These are phyloP conservation scores for Corymbia maculata DNA, from an alignment of 345 rosid genomes.

Conservation along the genomic window DNA sequence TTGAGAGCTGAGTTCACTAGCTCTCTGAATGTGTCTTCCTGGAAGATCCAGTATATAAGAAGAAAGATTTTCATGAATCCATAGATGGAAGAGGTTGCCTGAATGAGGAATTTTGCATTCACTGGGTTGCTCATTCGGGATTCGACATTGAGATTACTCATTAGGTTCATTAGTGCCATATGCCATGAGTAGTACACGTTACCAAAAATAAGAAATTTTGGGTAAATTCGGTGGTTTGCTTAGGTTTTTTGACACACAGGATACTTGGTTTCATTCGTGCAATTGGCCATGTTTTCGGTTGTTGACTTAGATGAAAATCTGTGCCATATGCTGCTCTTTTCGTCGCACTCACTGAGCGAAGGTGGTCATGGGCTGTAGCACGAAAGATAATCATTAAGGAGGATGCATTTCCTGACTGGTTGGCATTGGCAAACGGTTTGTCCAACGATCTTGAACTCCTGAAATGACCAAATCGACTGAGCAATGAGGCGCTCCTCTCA, in stretches of 20 bases:
- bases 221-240: not conserved
- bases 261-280: not conserved
- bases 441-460: not conserved
- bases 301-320: not conserved
- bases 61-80: not conserved
- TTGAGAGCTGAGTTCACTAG: not conserved
- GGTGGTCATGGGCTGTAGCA: not conserved
- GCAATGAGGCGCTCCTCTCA: not conserved
- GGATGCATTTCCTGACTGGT: not conserved
- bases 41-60: not conserved
- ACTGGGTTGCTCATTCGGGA: not conserved
- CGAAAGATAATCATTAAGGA: not conserved
- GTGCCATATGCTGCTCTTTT: not conserved
- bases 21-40: not conserved
- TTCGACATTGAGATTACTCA: not conserved
- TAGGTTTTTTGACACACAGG: not conserved
- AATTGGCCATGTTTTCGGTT: not conserved
- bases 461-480: not conserved
- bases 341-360: not conserved
- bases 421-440: not conserved
- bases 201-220: not conserved
- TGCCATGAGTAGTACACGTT: not conserved
- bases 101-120: not conserved
- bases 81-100: not conserved
- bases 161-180: not conserved